Base-by-base conservation (phyloP, 805 yeast genomes). In the Sungouiella thailandica region DNA sequence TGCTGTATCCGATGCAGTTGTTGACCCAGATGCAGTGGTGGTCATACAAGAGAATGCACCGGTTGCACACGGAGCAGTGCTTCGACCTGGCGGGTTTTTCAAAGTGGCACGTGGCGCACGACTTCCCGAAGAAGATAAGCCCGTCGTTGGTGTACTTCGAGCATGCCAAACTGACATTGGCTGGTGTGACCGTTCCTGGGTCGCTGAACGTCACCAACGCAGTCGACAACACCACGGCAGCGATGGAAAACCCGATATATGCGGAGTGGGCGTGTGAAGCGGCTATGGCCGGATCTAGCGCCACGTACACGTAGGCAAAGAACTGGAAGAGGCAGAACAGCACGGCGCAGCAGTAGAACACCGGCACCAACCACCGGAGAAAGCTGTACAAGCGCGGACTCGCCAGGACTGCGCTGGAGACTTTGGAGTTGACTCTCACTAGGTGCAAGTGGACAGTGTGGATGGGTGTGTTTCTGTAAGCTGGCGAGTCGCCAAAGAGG, bases 1-100 rank as follows among this genome's bases (percentile, higher is more conserved):
- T 85, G 29, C 72, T 66, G 41, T 65, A 62, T 1, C 95, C 95
- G 26, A 85, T 70, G 52, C 95, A 85, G 45, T 78, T 83, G 48
- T 82, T 80, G 27, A 78, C 68, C 80, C 81, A 78, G 11, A 76
- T 49, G 48, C 83, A 78, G 53, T 78, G 83, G 48, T 78, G 83
- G 53, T 78, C 83, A 42, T 57, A 64, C 41, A 70, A 44, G 25
- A 66, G 58, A 2, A 71, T 55, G 47, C 83, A 78, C 15, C 49
- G 35, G 19, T 72, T 59, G 49, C 95, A 85, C 1, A 80, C 68
- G 1, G 71, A 57, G 51, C 83, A 78, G 50, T 78, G 83, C 35
- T 81, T 74, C 1, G 88, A 71, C 18, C 83, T 53, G 3, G 83
- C 83, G 0, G 83, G 83, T 55, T 76, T 53, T 46, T 49, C 32